phyloP scores from a whole-genome alignment of 129 eudicot genomes.

The Calendula officinalis region DNA sequence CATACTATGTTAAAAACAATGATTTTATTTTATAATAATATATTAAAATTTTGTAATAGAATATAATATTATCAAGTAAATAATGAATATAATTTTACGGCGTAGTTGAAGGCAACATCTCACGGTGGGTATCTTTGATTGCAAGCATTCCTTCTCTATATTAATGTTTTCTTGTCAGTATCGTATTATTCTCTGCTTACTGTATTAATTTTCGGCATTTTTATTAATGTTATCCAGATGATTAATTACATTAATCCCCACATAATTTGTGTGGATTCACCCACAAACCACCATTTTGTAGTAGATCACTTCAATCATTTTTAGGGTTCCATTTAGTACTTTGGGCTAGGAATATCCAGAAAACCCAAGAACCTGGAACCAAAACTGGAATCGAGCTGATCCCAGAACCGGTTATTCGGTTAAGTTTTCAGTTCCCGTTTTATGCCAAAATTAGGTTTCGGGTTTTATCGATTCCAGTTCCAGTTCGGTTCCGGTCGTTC shows the following conservation, averaged over 20 bases:
- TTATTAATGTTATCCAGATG: neutral
- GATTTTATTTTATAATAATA: no score
- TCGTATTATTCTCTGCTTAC: slow-evolving; percentile 9
- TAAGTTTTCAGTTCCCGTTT: no score
- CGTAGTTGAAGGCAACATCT: slow-evolving; percentile 36
- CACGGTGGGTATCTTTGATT: slow-evolving; percentile 34
- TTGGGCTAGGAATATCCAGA: no score
- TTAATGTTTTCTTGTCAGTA: slow-evolving; percentile 38
- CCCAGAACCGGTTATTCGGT: no score
- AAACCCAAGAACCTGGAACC: no score
- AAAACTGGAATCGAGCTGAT: no score
- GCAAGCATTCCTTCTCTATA: slow-evolving; percentile 47
- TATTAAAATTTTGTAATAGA: no score
- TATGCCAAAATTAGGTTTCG: no score
- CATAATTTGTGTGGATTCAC: slow-evolving; percentile 16
- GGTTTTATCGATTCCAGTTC: no score
- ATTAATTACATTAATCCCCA: slow-evolving; percentile 6
- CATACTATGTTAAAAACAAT: no score
- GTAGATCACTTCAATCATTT: neutral
- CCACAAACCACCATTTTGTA: neutral
- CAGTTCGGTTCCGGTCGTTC: no score
- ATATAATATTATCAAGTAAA: neutral
- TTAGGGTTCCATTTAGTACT: neutral
- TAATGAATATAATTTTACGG: slow-evolving; percentile 25
- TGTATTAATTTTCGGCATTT: neutral